These are phyloP conservation scores for Bipolaris zeicola DNA, from an alignment of 2,329 filamentous ascomycete genomes.

Conservation along the genomic window DNA sequence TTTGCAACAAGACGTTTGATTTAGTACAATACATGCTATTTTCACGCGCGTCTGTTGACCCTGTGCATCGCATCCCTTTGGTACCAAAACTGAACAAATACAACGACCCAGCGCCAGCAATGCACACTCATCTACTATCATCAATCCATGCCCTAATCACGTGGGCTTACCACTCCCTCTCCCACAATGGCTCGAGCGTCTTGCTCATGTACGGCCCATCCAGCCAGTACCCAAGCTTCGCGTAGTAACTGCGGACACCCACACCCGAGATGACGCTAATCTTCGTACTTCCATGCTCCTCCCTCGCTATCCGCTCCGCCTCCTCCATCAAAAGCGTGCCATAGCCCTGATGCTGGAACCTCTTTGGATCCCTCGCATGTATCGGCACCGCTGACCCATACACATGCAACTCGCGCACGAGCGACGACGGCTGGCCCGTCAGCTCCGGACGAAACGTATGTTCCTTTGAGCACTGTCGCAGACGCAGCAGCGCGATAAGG, in stretches of 20 bases:
- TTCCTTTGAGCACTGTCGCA: slow-evolving; percentile 88
- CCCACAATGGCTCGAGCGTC: slow-evolving; percentile 42
- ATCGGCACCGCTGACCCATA: slow-evolving; percentile 98
- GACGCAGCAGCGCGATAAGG: slow-evolving; percentile 83
- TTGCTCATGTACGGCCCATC: slow-evolving; percentile 77
- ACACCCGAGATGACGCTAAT: slow-evolving; percentile 98
- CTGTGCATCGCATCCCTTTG: background rate
- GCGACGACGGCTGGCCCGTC: slow-evolving; percentile 81
- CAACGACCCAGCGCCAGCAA: slow-evolving; percentile 17
- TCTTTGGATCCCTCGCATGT: slow-evolving; percentile 90
- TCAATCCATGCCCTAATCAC: background rate
- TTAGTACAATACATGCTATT: slow-evolving; percentile 8
- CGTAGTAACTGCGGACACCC: slow-evolving; percentile 93
- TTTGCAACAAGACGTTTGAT: slow-evolving; percentile 11
- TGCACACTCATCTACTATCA: slow-evolving; percentile 12
- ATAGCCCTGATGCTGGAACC: slow-evolving; percentile 98
- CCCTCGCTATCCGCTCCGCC: slow-evolving; percentile 89
- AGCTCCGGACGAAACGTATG: slow-evolving; percentile 93
- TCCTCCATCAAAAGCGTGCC: slow-evolving; percentile 97
- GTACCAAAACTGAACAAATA: background rate
- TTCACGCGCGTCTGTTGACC: slow-evolving; percentile 1
- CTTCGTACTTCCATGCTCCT: slow-evolving; percentile 93
- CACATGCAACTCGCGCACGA: slow-evolving; percentile 93
- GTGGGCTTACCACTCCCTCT: slow-evolving; percentile 36
- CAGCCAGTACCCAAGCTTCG: slow-evolving; percentile 87